phyloP scores from a whole-genome alignment of 306 rosid genomes.

The Gillenia trifoliata region DNA sequence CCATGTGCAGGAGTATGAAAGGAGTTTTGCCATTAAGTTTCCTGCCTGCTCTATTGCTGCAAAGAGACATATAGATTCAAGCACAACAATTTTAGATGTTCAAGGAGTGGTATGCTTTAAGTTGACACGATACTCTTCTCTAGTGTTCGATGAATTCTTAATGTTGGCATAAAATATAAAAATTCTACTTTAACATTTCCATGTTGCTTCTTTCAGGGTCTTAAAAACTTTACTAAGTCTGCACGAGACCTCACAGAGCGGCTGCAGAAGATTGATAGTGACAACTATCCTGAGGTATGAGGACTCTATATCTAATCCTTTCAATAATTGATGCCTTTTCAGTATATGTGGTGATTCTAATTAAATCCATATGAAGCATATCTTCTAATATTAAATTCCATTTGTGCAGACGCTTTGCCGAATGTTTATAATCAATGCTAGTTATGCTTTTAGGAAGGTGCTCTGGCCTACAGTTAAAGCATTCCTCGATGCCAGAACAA shows the following conservation, averaged over 20 bases:
- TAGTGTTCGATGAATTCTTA: constrained; percentile 11
- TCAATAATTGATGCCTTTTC: neutral
- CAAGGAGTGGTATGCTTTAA: constrained; percentile 74
- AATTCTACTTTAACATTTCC: neutral
- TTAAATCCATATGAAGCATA: neutral
- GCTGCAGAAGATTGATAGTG: constrained; percentile 85
- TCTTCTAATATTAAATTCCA: constrained; percentile 13
- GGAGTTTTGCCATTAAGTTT: constrained; percentile 69
- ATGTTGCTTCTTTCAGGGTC: constrained; percentile 51
- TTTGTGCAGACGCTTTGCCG: constrained; percentile 65
- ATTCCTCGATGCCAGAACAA: constrained; percentile 79
- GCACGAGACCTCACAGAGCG: constrained; percentile 72
- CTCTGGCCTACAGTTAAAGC: constrained; percentile 78
- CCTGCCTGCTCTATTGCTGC: constrained; percentile 94
- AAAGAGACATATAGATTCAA: constrained; percentile 84
- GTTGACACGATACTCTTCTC: constrained; percentile 5
- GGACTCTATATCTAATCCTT: neutral
- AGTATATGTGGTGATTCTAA: neutral
- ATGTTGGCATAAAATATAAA: neutral
- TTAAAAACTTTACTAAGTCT: constrained; percentile 68
- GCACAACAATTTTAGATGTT: constrained; percentile 85
- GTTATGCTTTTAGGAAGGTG: constrained; percentile 73
- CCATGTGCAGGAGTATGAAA: constrained; percentile 90
- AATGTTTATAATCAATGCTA: constrained; percentile 90
- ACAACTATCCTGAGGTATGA: constrained; percentile 88